Conservation (phyloP, 176 grass and related monocot species). For the Phragmites australis region DNA sequence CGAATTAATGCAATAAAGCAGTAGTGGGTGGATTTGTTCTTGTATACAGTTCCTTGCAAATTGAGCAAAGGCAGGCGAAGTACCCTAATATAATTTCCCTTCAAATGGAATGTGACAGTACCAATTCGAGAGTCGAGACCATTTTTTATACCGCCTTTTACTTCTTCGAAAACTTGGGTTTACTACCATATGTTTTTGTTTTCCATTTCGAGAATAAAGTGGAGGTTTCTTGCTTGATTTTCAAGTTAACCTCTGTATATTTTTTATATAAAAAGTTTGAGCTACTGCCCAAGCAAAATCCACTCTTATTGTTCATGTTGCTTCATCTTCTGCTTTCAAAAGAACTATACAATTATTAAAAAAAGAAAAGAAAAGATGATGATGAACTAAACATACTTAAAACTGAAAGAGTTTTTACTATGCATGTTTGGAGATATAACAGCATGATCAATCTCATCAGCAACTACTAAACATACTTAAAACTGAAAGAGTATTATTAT, state of each 20-base stretch:
- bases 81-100: neutral
- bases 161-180: conserved; percentile 21
- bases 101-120: conserved; percentile 20
- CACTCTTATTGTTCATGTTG: neutral
- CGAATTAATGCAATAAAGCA: neutral
- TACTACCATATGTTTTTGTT: neutral
- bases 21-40: neutral
- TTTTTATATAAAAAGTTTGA: neutral
- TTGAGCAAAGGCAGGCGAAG: conserved; percentile 31
- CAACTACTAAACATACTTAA: no score
- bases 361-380: neutral
- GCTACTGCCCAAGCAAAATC: neutral
- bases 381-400: neutral
- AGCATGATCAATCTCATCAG: neutral
- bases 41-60: conserved; percentile 21
- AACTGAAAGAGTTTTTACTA: neutral
- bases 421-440: neutral
- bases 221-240: conserved; percentile 3
- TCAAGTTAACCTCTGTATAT: no score
- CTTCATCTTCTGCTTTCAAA: neutral
- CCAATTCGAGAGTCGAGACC: neutral
- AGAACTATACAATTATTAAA: neutral
- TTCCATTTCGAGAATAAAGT: conserved; percentile 35
- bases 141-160: conserved; percentile 1
- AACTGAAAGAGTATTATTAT: no score